Evolutionary conservation across 805 yeast genomes (phyloP), one percentile per base, ranked within the genome.

Genomic region (Candida lessepsii): DNA sequence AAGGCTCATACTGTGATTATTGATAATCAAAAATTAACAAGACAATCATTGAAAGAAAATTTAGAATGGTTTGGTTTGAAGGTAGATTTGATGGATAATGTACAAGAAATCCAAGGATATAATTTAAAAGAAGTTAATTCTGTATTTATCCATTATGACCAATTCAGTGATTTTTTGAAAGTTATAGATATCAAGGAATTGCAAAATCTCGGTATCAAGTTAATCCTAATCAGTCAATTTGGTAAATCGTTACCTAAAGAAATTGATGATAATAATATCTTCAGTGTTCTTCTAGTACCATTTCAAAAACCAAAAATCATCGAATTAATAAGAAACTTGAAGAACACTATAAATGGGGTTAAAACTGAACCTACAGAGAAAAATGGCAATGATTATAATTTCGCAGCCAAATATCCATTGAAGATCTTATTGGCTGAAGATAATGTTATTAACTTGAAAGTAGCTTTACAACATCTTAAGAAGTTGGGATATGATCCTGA

Each of bases 381-480:
- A 13, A 5, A 4, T 21, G 29, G 23, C 11, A 8, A 9, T 5
- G 27, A 31, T 14, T 31, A 18, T 21, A 32, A 30, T 28, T 39
- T 48, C 26, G 38, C 48, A 13, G 21, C 13, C n/a, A 48, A 45
- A 17, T 44, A 43, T 29, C 81, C 81, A 4, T 60, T 80, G 19
- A 54, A 62, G 21, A 71, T 78, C 11, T 53, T 79, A 20, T 57
- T 80, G 5, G 81, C 80, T 3, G 83, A 78, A 47, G 84, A 80
- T 42, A 77, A 74, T 38, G 61, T 69, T 23, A 64, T 73, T 43
- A 73, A 73, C 45, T 69, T 37, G n/a, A 75, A 8, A 62, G 80
- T 76, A 20, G 80, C 80, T 1, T 49, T 71, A 21, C 72, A 68
- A 45, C 77, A 74, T 47, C 57, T 73, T 44, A 67, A 67, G 44